phyloP scores from a whole-genome alignment of 2,329 filamentous ascomycete species.

The Cucurbitaria berberidis region DNA sequence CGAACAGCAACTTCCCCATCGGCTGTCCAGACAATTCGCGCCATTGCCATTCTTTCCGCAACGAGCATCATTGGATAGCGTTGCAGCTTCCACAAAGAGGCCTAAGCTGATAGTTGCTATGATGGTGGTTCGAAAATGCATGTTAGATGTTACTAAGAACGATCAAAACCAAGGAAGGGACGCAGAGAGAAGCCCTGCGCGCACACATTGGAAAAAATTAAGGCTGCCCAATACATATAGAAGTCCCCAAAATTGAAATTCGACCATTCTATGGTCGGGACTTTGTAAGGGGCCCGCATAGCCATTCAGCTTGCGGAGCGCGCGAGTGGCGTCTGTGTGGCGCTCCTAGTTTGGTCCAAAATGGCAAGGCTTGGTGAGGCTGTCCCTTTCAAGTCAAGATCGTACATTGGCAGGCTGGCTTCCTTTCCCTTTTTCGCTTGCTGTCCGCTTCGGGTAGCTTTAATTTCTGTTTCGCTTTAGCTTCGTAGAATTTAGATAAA shows the following conservation, averaged over 20 bases:
- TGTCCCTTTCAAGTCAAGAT: too few relatives aligned
- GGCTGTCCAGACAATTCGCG: not conserved
- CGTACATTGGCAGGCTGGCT: too few relatives aligned
- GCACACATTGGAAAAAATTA: too few relatives aligned
- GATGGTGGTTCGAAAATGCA: not conserved
- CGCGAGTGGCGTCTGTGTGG: not conserved
- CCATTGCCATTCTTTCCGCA: not conserved
- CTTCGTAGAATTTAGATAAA: too few relatives aligned
- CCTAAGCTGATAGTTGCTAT: not conserved
- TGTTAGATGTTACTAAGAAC: not conserved
- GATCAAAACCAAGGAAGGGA: too few relatives aligned
- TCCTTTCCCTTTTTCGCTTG: too few relatives aligned
- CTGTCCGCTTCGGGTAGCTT: too few relatives aligned
- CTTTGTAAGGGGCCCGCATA: not conserved
- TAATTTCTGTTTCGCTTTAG: too few relatives aligned
- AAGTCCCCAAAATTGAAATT: not conserved
- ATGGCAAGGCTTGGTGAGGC: too few relatives aligned
- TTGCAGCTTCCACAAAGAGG: not conserved
- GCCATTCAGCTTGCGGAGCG: not conserved
- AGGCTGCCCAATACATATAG: too few relatives aligned
- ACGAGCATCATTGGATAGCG: not conserved
- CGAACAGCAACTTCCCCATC: not conserved
- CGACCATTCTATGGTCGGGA: not conserved
- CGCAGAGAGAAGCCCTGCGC: too few relatives aligned
- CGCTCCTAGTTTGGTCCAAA: too few relatives aligned